These are phyloP conservation scores for Xylaria multiplex DNA, from an alignment of 2,329 filamentous ascomycete genomes.

Conservation along the genomic window DNA sequence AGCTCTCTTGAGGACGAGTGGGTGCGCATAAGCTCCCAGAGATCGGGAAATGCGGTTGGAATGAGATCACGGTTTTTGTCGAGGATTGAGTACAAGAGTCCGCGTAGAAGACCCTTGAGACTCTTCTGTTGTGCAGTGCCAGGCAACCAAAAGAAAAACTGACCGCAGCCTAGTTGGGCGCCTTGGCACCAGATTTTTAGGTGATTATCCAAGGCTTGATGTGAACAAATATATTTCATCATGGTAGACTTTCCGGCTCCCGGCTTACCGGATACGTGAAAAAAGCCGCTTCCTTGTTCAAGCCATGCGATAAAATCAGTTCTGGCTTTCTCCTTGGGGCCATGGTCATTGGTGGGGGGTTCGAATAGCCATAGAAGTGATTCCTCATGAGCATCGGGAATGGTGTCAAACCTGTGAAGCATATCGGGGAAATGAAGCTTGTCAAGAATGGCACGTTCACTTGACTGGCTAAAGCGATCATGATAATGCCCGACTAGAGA, in stretches of 20 bases:
- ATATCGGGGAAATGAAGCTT: constrained; percentile 31
- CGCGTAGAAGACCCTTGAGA: constrained; percentile 37
- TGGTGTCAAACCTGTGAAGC: constrained; percentile 37
- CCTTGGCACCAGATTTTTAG: constrained; percentile 30
- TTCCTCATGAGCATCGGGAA: constrained; percentile 28
- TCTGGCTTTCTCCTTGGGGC: constrained; percentile 15
- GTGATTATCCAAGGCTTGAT: constrained; percentile 10
- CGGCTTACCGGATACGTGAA: constrained; percentile 40
- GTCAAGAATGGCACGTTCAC: constrained; percentile 27
- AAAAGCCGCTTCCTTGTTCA: constrained; percentile 26
- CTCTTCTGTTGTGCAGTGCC: constrained; percentile 38
- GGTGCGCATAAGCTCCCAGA: constrained; percentile 27
- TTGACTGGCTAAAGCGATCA: constrained; percentile 11
- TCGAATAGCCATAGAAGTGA: constrained; percentile 34
- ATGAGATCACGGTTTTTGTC: constrained; percentile 29
- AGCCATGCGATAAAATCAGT: constrained; percentile 37
- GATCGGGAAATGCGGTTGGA: constrained; percentile 27
- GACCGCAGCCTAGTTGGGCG: constrained; percentile 19
- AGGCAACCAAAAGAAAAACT: constrained; percentile 41
- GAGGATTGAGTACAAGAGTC: constrained; percentile 35
- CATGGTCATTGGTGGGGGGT: neutral
- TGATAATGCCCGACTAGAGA: constrained; percentile 4
- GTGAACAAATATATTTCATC: constrained; percentile 38
- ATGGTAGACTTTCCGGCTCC: constrained; percentile 42
- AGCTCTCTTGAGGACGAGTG: constrained; percentile 11